These are phyloP conservation scores for Cenchrus americanus DNA, from an alignment of 176 grass and related monocot genomes.

Conservation along the genomic window DNA sequence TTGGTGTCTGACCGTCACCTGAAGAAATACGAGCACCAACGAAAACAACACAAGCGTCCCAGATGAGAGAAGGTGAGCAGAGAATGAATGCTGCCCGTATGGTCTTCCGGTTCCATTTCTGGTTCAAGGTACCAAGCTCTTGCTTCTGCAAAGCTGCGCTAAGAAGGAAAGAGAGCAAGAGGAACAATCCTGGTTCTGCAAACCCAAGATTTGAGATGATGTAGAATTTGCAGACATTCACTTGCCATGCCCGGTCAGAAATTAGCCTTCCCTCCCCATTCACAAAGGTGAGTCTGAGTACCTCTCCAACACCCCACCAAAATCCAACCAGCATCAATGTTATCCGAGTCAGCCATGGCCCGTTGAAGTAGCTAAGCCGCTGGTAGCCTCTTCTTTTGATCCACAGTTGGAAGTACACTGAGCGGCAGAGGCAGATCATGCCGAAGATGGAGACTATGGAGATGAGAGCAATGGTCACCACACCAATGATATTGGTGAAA, in stretches of 20 bases:
- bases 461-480: conserved; percentile 82
- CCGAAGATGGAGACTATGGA: conserved; percentile 65
- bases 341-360: conserved; percentile 73
- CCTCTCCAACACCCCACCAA: conserved; percentile 83
- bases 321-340: conserved; percentile 68
- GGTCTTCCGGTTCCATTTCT: conserved; percentile 76
- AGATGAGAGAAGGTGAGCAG: conserved; percentile 67
- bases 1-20: conserved; percentile 35
- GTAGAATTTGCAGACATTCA: conserved; percentile 76
- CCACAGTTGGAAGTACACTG: conserved; percentile 76
- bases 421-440: conserved; percentile 68
- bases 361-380: conserved; percentile 84
- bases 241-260: conserved; percentile 58
- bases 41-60: conserved; percentile 66
- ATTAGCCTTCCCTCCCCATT: conserved; percentile 55
- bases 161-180: conserved; percentile 84
- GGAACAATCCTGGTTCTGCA: conserved; percentile 89
- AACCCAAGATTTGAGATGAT: conserved; percentile 89
- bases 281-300: conserved; percentile 69
- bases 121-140: conserved; percentile 68
- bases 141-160: conserved; percentile 83
- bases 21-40: conserved; percentile 40
- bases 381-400: conserved; percentile 61
- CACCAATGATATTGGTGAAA: conserved; percentile 79
- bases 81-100: conserved; percentile 58